A percentile compares a stretch with the other conserved stretches of the same genome.
Evolutionary conservation across 305 asterid genomes (phyloP).

Genomic region (Ilex paraguariensis): DNA sequence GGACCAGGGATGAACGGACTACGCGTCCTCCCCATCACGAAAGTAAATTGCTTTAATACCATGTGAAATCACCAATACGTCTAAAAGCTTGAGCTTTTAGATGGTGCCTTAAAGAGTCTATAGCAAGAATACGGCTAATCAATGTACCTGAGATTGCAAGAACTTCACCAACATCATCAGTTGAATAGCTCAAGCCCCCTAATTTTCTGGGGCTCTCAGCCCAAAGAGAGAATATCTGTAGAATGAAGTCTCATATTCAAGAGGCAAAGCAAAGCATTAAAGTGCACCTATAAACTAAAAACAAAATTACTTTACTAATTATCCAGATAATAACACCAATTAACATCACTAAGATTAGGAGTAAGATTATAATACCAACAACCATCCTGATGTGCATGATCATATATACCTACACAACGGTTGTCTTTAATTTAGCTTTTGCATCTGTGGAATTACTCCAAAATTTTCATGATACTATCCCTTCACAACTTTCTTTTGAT

Average conservation of each 20-base stretch:
- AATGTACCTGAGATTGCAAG: conserved; percentile 67
- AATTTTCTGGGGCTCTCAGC: conserved; percentile 86
- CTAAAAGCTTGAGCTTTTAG: background rate
- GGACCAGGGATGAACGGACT: background rate
- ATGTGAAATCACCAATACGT: background rate
- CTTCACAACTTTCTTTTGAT: too few species aligned
- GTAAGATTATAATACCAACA: background rate
- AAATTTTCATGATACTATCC: too few species aligned
- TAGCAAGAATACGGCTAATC: background rate
- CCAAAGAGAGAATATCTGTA: conserved; percentile 89
- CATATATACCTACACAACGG: too few species aligned
- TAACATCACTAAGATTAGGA: background rate
- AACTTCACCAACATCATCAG: conserved; percentile 71
- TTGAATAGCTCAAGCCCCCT: conserved; percentile 79
- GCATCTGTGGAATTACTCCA: too few species aligned
- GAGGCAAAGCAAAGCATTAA: too few species aligned
- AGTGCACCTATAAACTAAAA: background rate
- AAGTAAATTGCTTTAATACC: background rate
- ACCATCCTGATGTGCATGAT: background rate
- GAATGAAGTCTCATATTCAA: conserved; percentile 1
- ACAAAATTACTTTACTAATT: background rate
- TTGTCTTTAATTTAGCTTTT: too few species aligned
- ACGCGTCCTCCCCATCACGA: background rate
- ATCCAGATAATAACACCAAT: background rate
- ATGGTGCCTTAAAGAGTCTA: too few species aligned